Evolutionary conservation across 2,329 filamentous ascomycete species (phyloP), one percentile per base, ranked within the genome.

Genomic region (Penicillium sp.): DNA sequence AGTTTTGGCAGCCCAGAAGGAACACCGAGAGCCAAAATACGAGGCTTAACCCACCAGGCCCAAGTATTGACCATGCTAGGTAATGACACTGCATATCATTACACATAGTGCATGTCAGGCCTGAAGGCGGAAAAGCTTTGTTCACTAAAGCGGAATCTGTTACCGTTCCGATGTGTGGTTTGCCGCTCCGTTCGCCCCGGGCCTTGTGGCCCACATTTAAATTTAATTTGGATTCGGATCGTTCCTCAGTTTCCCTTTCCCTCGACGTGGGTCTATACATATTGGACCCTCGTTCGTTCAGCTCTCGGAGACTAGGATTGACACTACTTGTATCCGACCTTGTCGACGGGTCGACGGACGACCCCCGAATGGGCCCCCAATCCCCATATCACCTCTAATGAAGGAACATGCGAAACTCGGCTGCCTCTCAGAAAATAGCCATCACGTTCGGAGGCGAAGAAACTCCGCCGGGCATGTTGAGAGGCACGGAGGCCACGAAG

Each of bases 401-500:
- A 27, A 27, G 24, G 24, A 27, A 27, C 3, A 27, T 27, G 24
- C 24, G 24, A 27, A 27, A 27, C 24, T 27, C 5, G 3, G 24
- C 24, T 27, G 24, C 24, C 24, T 14, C 31, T 59, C 66, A 79
- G 40, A 79, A 79, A 16, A 79, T 75, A 0, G 77, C 76, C 52
- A 78, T 68, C 34, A 72, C 72, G 45, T 79, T 79, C 2, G 77
- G 76, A 7, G 78, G 77, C 43, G 74, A 77, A 3, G 73, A 75
- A 3, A 80, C 72, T 4, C 75, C 77, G 8, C 78, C 78, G 2
- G 77, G 76, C 63, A 81, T 77, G 48, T 82, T 81, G 46, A 82
- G 68, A 1, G 79, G 79, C 42, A 75, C 70, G 7, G 76, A 80
- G 0, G 78, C 70, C 3, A 83, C 66, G 59, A 84, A 83, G 62